These are phyloP conservation scores for Ceratobasidium sp. DNA, from an alignment of 1,284 basidiomycete species.

Conservation along the genomic window DNA sequence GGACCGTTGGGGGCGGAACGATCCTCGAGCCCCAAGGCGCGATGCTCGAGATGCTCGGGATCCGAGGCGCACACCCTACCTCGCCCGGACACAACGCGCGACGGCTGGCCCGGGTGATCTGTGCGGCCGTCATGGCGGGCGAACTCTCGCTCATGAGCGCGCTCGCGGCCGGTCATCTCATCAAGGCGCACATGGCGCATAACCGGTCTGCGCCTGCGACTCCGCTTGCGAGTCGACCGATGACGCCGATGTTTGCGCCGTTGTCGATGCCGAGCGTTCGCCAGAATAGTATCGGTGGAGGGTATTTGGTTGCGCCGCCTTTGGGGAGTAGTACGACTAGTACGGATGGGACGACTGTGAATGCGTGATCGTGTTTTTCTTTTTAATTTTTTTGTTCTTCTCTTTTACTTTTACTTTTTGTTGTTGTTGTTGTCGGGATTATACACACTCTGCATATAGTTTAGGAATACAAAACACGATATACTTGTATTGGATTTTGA, in stretches of 20 bases:
- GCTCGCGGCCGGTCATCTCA: conserved; percentile 91
- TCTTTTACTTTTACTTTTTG: conserved; percentile 1
- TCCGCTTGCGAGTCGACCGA: conserved; percentile 72
- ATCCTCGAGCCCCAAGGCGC: conserved; percentile 88
- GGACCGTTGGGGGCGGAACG: conserved; percentile 96
- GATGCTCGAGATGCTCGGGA: conserved; percentile 93
- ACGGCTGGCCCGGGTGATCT: conserved; percentile 87
- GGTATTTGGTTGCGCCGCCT: conserved; percentile 1
- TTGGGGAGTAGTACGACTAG: neutral
- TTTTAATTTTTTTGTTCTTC: neutral
- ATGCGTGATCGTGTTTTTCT: neutral
- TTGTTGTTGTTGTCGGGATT: conserved; percentile 32
- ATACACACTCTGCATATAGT: conserved; percentile 38
- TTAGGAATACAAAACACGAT: conserved; percentile 27
- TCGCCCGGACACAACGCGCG: conserved; percentile 89
- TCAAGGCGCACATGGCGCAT: conserved; percentile 89
- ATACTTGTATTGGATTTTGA: neutral
- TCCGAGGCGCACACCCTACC: conserved; percentile 86
- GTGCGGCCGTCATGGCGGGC: conserved; percentile 93
- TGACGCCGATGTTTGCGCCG: conserved; percentile 62
- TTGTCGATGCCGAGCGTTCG: conserved; percentile 40
- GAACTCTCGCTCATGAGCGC: conserved; percentile 91
- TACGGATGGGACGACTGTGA: neutral
- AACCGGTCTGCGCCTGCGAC: conserved; percentile 80
- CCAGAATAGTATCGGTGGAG: conserved; percentile 35